phyloP scores from a whole-genome alignment of 208 protist genomes.

The Acanthamoeba castellanii region DNA sequence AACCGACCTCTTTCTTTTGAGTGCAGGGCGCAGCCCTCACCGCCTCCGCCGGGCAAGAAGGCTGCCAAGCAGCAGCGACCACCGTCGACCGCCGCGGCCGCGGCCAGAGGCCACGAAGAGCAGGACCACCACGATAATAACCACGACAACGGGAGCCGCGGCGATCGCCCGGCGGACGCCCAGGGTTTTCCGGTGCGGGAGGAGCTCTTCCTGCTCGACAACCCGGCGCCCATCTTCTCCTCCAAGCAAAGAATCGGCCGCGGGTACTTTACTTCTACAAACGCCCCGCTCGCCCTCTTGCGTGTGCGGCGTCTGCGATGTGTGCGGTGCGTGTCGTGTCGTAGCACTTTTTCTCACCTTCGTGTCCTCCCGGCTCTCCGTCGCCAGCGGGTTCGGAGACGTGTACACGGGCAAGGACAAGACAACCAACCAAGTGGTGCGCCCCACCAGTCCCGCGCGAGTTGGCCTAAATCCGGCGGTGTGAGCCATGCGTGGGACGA shows the following conservation, averaged over 20 bases:
- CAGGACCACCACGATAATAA: not conserved
- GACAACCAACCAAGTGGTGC: slow-evolving; percentile 24
- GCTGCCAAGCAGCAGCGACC: no score
- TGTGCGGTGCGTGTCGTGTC: not conserved
- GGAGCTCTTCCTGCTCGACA: slow-evolving; percentile 32
- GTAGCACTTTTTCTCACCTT: no score
- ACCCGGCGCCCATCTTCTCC: not conserved
- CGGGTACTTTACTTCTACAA: not conserved
- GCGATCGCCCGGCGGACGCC: no score
- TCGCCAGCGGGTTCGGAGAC: slow-evolving; percentile 68
- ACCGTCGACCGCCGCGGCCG: no score
- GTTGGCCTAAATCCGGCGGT: no score
- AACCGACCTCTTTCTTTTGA: no score
- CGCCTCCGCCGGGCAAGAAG: no score
- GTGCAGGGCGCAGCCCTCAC: no score
- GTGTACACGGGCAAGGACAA: slow-evolving; percentile 58
- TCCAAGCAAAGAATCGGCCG: slow-evolving; percentile 47
- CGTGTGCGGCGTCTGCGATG: no score
- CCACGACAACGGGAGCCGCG: not conserved
- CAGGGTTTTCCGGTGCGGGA: not conserved
- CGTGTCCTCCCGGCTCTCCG: no score
- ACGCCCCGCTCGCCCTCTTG: not conserved
- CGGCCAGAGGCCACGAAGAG: not conserved
- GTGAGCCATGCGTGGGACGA: no score
- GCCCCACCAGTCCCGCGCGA: no score